Base-by-base conservation (phyloP, 2,329 filamentous ascomycete species). In the Aspergillus pseudotamarii region DNA sequence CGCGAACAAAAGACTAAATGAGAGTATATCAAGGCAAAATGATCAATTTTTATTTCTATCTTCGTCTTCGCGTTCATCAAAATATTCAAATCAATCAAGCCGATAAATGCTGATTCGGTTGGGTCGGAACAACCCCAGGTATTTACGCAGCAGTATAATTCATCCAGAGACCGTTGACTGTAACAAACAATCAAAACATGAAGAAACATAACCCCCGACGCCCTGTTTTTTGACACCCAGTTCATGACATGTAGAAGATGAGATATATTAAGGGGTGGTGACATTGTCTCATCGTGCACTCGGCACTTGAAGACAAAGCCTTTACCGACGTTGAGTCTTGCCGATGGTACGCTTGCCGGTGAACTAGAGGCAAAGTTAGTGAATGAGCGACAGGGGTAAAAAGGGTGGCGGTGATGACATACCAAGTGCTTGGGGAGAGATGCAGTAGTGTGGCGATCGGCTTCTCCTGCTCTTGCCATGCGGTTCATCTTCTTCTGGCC, bases 401-500 rank as follows among this genome's bases (percentile, higher is more conserved):
- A 21, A 56, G 62, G n/a, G 34, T 36, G 36, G 38, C 23, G 19
- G 57, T 43, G 16, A 50, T 67, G 70, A 86, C 89, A 79, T 86
- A 96, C 90, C 87, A 99, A 85, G 83, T 98, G 95, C 83, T 96
- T 99, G 66, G 89, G 88, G 80, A 96, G 81, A 59, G 91, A 86
- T 43, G 91, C 91, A 61, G 89, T 89, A 66, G 89, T 88, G 82
- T 98, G 94, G 77, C 96, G 89, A 85, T 99, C 95, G 66, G 91
- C 94, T 84, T 99, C 95, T 85, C 95, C 95, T 85, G 96, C 92
- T 79, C 94, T 89, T 51, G 95, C 95, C 91, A 96, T 95, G 69
- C 94, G 88, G 84, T 99, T 99, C 93, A 96, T 97, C 88, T 93
- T 94, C 86, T 94, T 93, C 89, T 99, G 96, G 73, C 89, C 86